phyloP scores from a whole-genome alignment of 73 alveolate genomes.

The Uronychia binucleata region DNA sequence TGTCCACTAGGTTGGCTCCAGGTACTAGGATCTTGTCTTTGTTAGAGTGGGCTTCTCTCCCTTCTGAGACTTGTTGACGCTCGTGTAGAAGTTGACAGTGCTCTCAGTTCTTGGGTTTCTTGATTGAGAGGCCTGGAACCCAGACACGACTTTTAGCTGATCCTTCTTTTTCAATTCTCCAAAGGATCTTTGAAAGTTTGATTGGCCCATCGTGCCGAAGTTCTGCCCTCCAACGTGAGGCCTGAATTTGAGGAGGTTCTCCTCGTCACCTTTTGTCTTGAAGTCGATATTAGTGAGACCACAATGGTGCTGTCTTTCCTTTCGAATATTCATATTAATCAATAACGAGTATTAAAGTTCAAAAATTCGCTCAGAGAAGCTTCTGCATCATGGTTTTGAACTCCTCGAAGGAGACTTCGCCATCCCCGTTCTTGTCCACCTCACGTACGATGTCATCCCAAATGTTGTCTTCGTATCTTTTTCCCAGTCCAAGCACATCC shows the following conservation, averaged over 20 bases:
- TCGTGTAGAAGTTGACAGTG: no score
- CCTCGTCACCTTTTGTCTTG: constrained; percentile 75
- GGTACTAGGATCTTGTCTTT: no score
- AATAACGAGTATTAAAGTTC: no score
- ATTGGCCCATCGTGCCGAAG: constrained; percentile 83
- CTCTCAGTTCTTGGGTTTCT: constrained; percentile 26
- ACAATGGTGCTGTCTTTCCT: constrained; percentile 72
- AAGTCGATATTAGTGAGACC: constrained; percentile 85
- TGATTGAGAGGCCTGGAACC: no score
- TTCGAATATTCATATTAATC: constrained; percentile 84
- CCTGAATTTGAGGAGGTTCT: constrained; percentile 50
- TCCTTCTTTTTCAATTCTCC: no score
- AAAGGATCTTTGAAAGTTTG: constrained; percentile 46
- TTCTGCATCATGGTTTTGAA: constrained; percentile 59
- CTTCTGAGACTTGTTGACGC: no score
- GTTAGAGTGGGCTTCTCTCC: no score
- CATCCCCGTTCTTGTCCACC: constrained; percentile 72
- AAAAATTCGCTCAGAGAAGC: no score
- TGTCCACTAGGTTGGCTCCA: no score
- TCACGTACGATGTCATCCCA: constrained; percentile 63
- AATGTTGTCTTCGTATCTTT: constrained; percentile 47
- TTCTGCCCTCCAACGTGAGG: constrained; percentile 69
- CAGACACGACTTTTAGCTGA: no score
- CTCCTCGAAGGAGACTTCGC: constrained; percentile 62
- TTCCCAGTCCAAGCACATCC: constrained; percentile 72